These are phyloP conservation scores for Suillus weaverae DNA, from an alignment of 768 basidiomycete genomes.

Conservation along the genomic window DNA sequence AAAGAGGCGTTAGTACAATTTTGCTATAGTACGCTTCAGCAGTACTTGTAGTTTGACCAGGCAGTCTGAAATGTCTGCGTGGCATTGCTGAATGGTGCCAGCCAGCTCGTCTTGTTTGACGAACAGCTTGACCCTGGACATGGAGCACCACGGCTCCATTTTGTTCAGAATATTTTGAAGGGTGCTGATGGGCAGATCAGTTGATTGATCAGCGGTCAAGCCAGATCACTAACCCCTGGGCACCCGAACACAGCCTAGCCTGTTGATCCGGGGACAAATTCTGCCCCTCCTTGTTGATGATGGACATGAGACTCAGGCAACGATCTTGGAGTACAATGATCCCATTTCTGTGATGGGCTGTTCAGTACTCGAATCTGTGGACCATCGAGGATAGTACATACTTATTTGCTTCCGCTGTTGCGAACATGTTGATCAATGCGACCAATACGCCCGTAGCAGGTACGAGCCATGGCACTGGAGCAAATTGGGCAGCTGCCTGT, in stretches of 20 bases:
- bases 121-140: conserved; percentile 42
- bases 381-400: conserved; percentile 17
- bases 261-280: conserved; percentile 31
- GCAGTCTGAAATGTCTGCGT: conserved; percentile 46
- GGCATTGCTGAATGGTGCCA: conserved; percentile 45
- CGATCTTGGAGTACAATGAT: conserved; percentile 47
- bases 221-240: conserved; percentile 30
- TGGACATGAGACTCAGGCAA: conserved; percentile 42
- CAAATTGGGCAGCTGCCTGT: conserved; percentile 47
- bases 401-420: conserved; percentile 51
- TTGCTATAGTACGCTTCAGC: conserved; percentile 10
- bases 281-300: conserved; percentile 37
- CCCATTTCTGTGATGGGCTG: conserved; percentile 35
- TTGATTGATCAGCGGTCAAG: background rate
- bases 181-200: conserved; percentile 20
- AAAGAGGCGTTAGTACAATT: background rate
- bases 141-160: conserved; percentile 47
- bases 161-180: conserved; percentile 37
- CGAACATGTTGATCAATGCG: conserved; percentile 46
- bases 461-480: conserved; percentile 48
- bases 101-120: conserved; percentile 45
- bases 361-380: background rate
- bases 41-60: conserved; percentile 48
- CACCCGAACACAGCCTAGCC: conserved; percentile 31
- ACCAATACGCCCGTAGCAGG: conserved; percentile 43